Base-by-base conservation (phyloP, 2,329 filamentous ascomycete genomes). In the Aureobasidium sp. region DNA sequence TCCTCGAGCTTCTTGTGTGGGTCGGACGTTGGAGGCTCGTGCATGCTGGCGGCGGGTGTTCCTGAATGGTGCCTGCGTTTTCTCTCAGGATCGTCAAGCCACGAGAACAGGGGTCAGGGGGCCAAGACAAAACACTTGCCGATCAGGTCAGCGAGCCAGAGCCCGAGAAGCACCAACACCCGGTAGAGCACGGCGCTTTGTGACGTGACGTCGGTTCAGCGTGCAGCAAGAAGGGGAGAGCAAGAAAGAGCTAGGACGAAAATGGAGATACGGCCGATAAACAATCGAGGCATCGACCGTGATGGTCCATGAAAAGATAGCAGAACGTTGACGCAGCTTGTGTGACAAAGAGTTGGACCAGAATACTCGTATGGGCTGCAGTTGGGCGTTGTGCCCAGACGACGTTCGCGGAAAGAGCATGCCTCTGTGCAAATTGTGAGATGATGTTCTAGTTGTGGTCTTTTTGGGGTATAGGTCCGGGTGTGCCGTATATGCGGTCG, bases 101-200 rank as follows among this genome's bases (percentile, higher is more conserved):
- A 62, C 39, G 59, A 62, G 50, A 53, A 46, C 59, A 62, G 59
- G 59, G 59, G 59, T 39, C 50, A 62, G 59, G 59, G 50, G 59
- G 48, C 59, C 47, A 62, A 55, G 59, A 62, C 37, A 37, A 39
- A 59, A 41, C 44, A 50, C 56, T 59, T 50, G 42, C 56, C 56
- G 56, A 59, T 47, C 56, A 47, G 56, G 44, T 57, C 53, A 57
- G 53, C 53, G 53, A 57, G 50, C 34, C 50, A 52, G 34, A 39
- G 50, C 27, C 47, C 48, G 29, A 52, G 23, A 15, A 32, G 53
- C 39, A 47, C 41, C 41, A 46, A 36, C 53, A 36, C 13, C 52
- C 39, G 53, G 53, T 42, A 36, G 41, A 37, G 44, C 23, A 47
- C 42, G 44, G 37, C 44, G 56, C 44, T 57, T 36, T 47, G 17